Base-by-base conservation (phyloP, 2,329 filamentous ascomycete genomes). In the Sporothrix curviconia region DNA sequence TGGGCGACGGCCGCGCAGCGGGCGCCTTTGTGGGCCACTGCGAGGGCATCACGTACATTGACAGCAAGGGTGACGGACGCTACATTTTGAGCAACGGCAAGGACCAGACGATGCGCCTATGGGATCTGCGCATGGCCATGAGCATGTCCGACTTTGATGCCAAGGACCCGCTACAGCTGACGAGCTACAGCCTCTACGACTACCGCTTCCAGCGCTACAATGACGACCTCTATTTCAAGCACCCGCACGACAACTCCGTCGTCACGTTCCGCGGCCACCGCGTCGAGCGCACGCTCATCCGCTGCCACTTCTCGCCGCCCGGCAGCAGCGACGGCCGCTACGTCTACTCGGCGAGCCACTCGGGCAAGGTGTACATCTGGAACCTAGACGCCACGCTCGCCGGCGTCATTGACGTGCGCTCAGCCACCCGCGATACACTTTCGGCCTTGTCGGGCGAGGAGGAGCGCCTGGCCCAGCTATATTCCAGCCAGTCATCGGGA, bases 51-150 rank as follows among this genome's bases (percentile, higher is more conserved):
- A 87, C 84, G 0, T 87, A 87, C 65, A 79, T 87, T 56, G 84
- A 87, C 70, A 85, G 81, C 70, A 87, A 87, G 66, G 83, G 83
- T 53, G 84, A 87, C 66, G 84, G 84, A 4, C 77, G 84, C 57
- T 97, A 97, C 69, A 87, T 97, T 8, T 81, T 99, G 25, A 92
- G 87, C 63, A 99, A 99, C 66, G 90, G 85, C 61, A 99, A 97
- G 69, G 94, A 99, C 68, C 94, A 97, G 71, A 92, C 86, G 42
- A 95, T 95, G 83, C 97, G 97, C 72, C 79, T 99, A 0, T 99
- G 94, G 94, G 94, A 99, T 70, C 70, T 96, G 57, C 81, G 92
- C 53, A 95, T 89, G 78, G 92, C 91, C 79, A 89, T 94, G 77
- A 84, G 84, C 5, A 86, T 87, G 1, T 79, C 85, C 34, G 75